Base-by-base conservation (phyloP, 257 asterid species). In the Nicotiana otophora region DNA sequence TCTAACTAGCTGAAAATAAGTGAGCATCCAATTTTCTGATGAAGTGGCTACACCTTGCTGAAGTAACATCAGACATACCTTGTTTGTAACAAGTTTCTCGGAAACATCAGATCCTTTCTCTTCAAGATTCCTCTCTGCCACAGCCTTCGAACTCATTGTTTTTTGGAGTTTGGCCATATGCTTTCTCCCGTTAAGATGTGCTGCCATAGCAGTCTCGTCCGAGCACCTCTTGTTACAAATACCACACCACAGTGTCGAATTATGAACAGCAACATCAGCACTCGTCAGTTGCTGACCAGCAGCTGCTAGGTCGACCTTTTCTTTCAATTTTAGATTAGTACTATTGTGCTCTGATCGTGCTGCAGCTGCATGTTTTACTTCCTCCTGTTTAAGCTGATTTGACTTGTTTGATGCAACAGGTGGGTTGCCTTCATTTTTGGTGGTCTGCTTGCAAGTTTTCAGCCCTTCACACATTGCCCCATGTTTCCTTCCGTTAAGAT, bases 401-500 rank as follows among this genome's bases (percentile, higher is more conserved):
- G 78, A 19, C 31, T 36, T 39, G 3, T 72, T 42, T 72, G 78
- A 39, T 39, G 78, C 12, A 42, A 15, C 46, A 10, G 60, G 78
- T 6, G 23, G 7, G 7, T 46, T 46, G 46, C 60, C 46, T 72
- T 46, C 78, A 3, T 6, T 46, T 46, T 23, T 72, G 34, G 36
- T n/a, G 0, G 14, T 72, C 46, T 30, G 23, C 61, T 46, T 65
- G 72, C 19, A 30, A 30, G 46, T 14, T 14, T 65, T 72, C 60
- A 72, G 78, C 78, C 20, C 61, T 46, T 42, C 78, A 72, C 36
- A 14, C n/a, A 12, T 46, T 72, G 6, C 33, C 82, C 48, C 83
- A 86, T 91, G 94, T 42, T 75, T 87, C 6, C 5, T 66, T 42
- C 94, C 92, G 5, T 11, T 20, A 42, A 89, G 88, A 85, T 89